phyloP scores from a whole-genome alignment of 768 basidiomycete genomes.

The Auriculariales sp. region DNA sequence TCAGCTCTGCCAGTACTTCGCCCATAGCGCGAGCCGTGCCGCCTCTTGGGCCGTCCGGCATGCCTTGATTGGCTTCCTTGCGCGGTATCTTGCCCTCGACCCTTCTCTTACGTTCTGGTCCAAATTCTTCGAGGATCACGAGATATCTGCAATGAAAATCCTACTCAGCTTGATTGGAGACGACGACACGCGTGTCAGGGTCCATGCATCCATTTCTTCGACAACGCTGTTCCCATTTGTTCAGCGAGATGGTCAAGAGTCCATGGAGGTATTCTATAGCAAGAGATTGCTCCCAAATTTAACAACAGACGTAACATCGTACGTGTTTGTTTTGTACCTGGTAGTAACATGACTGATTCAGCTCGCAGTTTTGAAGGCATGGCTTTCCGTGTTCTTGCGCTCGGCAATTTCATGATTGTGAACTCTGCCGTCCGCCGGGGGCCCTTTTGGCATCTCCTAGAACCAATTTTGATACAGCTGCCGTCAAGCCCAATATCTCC shows the following conservation, averaged over 20 bases:
- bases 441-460: slow-evolving; percentile 80
- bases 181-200: slow-evolving; percentile 70
- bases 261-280: neutral
- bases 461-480: slow-evolving; percentile 35
- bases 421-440: slow-evolving; percentile 65
- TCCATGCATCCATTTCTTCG: slow-evolving; percentile 50
- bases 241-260: slow-evolving; percentile 15
- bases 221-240: slow-evolving; percentile 36
- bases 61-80: slow-evolving; percentile 46
- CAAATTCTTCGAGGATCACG: slow-evolving; percentile 10
- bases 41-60: slow-evolving; percentile 61
- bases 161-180: slow-evolving; percentile 47
- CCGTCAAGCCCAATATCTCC: slow-evolving; percentile 19
- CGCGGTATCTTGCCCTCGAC: slow-evolving; percentile 45
- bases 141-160: slow-evolving; percentile 21
- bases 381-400: slow-evolving; percentile 52
- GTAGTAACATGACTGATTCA: neutral
- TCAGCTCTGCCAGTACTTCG: slow-evolving; percentile 40
- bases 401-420: slow-evolving; percentile 67
- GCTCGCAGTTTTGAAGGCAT: slow-evolving; percentile 52
- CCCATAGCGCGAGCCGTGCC: slow-evolving; percentile 24
- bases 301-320: neutral
- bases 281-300: neutral
- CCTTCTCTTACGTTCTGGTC: slow-evolving; percentile 38
- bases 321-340: neutral